Evolutionary conservation across 805 yeast genomes (phyloP).

Genomic region (Hermanozyma aechmeae): DNA sequence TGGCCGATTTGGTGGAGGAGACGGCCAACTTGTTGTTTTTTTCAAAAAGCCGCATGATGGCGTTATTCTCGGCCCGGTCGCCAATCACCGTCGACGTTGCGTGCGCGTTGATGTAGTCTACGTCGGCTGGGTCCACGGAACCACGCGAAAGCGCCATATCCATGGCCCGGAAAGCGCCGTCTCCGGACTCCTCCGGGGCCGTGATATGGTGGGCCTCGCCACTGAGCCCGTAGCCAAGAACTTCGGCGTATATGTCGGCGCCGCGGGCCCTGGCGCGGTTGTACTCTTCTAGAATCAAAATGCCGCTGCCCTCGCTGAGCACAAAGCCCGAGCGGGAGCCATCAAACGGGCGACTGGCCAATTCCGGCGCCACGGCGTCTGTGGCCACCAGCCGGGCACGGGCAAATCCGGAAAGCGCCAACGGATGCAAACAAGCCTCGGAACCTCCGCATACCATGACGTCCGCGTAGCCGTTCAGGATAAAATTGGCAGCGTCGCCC

Average conservation of each 20-base stretch:
- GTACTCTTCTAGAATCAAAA: constrained; percentile 64
- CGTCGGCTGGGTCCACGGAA: constrained; percentile 33
- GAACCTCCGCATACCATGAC: constrained; percentile 93
- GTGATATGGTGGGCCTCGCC: constrained; percentile 94
- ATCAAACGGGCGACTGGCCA: constrained; percentile 87
- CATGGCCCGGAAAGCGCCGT: constrained; percentile 84
- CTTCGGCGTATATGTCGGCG: constrained; percentile 61
- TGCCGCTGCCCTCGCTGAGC: constrained; percentile 87
- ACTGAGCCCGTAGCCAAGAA: constrained; percentile 80
- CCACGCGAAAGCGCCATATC: constrained; percentile 55
- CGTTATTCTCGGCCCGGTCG: constrained; percentile 77
- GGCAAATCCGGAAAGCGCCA: constrained; percentile 85
- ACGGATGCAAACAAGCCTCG: constrained; percentile 79
- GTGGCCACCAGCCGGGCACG: constrained; percentile 76
- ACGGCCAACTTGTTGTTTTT: constrained; percentile 37
- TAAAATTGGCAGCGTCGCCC: constrained; percentile 85
- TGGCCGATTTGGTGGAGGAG: constrained; percentile 83
- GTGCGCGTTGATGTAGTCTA: constrained; percentile 88
- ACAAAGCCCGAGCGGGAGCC: constrained; percentile 75
- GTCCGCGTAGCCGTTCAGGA: constrained; percentile 70
- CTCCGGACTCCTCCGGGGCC: constrained; percentile 75
- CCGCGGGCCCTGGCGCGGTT: constrained; percentile 66
- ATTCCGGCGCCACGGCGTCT: constrained; percentile 47
- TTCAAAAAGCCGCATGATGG: constrained; percentile 48
- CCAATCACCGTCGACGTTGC: constrained; percentile 92